phyloP scores from a whole-genome alignment of 2,329 filamentous ascomycete species.

The Teratosphaeria zuluensis region DNA sequence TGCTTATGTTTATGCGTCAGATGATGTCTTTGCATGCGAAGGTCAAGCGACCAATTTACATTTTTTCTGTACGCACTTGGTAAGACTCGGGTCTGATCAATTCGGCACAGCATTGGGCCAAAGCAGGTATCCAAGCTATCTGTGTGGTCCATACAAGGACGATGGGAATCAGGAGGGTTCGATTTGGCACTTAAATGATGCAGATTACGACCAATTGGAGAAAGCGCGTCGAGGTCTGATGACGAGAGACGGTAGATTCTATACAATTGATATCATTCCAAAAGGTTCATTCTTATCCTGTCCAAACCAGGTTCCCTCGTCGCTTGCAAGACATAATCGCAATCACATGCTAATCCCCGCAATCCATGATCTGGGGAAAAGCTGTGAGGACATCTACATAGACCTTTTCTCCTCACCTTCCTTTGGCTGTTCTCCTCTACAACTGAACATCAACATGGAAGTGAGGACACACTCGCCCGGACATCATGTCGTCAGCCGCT shows the following conservation, averaged over 20 bases:
- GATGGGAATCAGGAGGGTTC: slow-evolving; percentile 10
- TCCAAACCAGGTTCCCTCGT: background rate
- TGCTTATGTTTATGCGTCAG: slow-evolving; percentile 19
- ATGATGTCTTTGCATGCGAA: slow-evolving; percentile 15
- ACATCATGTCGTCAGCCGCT: background rate
- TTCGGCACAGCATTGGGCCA: slow-evolving; percentile 59
- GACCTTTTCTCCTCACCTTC: background rate
- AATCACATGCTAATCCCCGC: background rate
- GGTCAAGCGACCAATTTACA: slow-evolving; percentile 18
- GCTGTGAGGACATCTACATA: background rate
- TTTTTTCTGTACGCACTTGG: slow-evolving; percentile 50
- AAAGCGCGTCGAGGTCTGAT: background rate
- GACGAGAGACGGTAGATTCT: background rate
- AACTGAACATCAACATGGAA: background rate
- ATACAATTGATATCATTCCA: background rate
- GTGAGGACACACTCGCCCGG: background rate
- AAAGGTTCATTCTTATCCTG: background rate
- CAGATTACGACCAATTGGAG: background rate
- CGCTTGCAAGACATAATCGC: too few relatives aligned
- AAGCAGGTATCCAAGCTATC: slow-evolving; percentile 22
- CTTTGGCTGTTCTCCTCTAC: background rate
- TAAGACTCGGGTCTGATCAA: slow-evolving; percentile 73
- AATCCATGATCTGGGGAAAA: background rate
- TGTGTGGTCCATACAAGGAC: slow-evolving; percentile 21
- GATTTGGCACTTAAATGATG: too few relatives aligned